A percentile compares a stretch with the other conserved stretches of the same genome.
Conservation (phyloP, 225 moss, liverwort and hornwort species). For the Polytrichum formosum region DNA sequence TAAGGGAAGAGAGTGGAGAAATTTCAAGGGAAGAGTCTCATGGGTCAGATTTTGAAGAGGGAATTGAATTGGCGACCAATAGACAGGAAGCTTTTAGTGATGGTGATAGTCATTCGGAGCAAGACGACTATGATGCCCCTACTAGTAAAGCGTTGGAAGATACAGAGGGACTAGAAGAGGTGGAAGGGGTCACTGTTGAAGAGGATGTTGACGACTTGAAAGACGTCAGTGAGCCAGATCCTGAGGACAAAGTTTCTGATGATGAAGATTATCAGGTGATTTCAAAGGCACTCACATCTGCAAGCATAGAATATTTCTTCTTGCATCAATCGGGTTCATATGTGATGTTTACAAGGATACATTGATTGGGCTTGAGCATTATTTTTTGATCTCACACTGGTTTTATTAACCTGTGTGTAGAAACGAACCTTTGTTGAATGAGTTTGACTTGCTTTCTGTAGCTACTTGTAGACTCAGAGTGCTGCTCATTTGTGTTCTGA, state of each 20-base stretch:
- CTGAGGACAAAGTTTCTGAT: slow-evolving; percentile 77
- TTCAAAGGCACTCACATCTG: neutral
- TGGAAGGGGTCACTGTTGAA: slow-evolving; percentile 32
- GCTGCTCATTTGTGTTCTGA: too few relatives aligned
- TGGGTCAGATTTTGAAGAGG: slow-evolving; percentile 67
- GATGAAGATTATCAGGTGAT: slow-evolving; percentile 69
- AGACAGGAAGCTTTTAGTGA: slow-evolving; percentile 66
- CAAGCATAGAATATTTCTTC: too few relatives aligned
- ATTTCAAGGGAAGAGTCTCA: slow-evolving; percentile 45
- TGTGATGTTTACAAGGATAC: too few relatives aligned
- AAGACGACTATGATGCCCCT: slow-evolving; percentile 51
- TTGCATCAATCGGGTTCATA: too few relatives aligned
- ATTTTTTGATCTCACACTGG: too few relatives aligned
- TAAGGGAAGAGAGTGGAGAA: slow-evolving; percentile 52
- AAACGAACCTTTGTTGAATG: too few relatives aligned
- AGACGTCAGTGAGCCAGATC: slow-evolving; percentile 61
- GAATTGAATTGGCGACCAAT: slow-evolving; percentile 60
- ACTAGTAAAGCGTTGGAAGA: slow-evolving; percentile 51
- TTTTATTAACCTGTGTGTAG: too few relatives aligned
- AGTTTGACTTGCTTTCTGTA: too few relatives aligned
- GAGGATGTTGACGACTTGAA: slow-evolving; percentile 52
- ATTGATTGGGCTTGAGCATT: too few relatives aligned
- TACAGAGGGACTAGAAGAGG: slow-evolving; percentile 23
- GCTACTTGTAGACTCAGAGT: too few relatives aligned
- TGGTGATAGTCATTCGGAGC: slow-evolving; percentile 64